phyloP scores from a whole-genome alignment of 108 stramenopile species.

The Tribonema minus region DNA sequence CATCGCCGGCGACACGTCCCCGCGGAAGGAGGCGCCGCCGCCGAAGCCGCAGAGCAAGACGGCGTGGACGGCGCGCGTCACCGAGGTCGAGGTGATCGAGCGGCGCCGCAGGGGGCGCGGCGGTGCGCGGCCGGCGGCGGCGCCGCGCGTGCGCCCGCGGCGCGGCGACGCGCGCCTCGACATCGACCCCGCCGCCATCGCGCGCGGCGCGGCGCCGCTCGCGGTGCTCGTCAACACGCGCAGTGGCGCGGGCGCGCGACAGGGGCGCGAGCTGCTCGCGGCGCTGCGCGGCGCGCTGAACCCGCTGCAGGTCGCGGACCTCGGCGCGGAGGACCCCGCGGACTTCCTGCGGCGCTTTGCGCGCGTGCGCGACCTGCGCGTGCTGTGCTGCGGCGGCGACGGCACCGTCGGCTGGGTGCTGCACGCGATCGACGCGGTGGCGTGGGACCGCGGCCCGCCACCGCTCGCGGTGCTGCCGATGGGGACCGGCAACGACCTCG shows the following conservation, averaged over 20 bases:
- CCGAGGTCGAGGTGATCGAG: no score
- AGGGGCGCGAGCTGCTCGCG: conserved; percentile 16
- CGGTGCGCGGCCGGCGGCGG: no score
- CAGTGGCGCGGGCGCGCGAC: conserved; percentile 3
- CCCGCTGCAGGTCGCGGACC: conserved; percentile 32
- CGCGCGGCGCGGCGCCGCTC: background rate
- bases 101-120: no score
- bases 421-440: conserved; percentile 18
- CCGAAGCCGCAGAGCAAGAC: no score
- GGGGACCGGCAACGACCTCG: conserved; percentile 50
- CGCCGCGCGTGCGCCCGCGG: no score
- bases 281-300: conserved; percentile 14
- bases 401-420: conserved; percentile 50
- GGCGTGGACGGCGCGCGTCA: no score
- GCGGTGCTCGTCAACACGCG: conserved; percentile 23
- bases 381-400: conserved; percentile 48
- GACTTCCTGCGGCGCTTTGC: conserved; percentile 25
- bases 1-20: no score
- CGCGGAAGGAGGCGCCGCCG: no score
- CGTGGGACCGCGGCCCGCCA: conserved; percentile 14
- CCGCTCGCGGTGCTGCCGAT: conserved; percentile 41
- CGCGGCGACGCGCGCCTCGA: no score
- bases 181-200: background rate
- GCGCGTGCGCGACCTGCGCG: conserved; percentile 14
- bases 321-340: conserved; percentile 10